Percentiles rank a stretch among this genome's conserved stretches.
These are phyloP conservation scores for Lomentospora prolificans DNA, from an alignment of 2,329 filamentous ascomycete species.

Conservation along the genomic window DNA sequence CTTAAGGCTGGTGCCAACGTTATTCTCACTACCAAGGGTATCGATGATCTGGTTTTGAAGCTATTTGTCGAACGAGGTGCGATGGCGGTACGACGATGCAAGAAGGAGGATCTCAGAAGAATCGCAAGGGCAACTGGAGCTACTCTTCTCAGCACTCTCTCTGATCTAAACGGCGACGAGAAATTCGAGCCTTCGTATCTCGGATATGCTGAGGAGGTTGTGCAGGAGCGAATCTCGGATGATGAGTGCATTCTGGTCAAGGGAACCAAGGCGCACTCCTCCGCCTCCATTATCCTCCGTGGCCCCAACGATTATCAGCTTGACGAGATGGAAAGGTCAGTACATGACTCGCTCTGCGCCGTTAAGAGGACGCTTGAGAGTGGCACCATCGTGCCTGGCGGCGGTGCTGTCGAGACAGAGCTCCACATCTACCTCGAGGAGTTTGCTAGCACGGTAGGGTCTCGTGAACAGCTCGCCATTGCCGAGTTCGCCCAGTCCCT, in stretches of 20 bases:
- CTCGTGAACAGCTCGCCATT: conserved; percentile 93
- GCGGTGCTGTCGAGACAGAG: conserved; percentile 95
- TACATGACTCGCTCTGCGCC: conserved; percentile 92
- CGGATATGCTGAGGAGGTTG: conserved; percentile 86
- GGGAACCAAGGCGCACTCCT: conserved; percentile 88
- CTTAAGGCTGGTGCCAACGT: conserved; percentile 96
- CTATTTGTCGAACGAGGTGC: conserved; percentile 88
- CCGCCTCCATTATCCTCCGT: conserved; percentile 90
- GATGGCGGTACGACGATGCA: conserved; percentile 92
- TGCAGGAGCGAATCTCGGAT: conserved; percentile 97
- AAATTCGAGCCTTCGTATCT: conserved; percentile 86
- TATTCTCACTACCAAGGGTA: conserved; percentile 93
- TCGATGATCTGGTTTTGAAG: conserved; percentile 92
- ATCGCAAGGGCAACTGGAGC: conserved; percentile 95
- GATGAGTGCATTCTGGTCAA: conserved; percentile 97
- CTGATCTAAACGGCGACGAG: conserved; percentile 95
- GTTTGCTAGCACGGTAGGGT: conserved; percentile 94
- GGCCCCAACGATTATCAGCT: conserved; percentile 93
- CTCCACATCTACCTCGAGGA: conserved; percentile 98
- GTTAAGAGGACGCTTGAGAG: conserved; percentile 97
- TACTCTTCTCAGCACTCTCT: conserved; percentile 84
- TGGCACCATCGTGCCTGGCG: conserved; percentile 91
- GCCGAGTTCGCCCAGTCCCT: conserved; percentile 94
- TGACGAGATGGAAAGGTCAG: conserved; percentile 97
- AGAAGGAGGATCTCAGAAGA: conserved; percentile 93